Evolutionary conservation across 148 eudicot species (phyloP).

Genomic region (Amaranthus hypochondriacus): DNA sequence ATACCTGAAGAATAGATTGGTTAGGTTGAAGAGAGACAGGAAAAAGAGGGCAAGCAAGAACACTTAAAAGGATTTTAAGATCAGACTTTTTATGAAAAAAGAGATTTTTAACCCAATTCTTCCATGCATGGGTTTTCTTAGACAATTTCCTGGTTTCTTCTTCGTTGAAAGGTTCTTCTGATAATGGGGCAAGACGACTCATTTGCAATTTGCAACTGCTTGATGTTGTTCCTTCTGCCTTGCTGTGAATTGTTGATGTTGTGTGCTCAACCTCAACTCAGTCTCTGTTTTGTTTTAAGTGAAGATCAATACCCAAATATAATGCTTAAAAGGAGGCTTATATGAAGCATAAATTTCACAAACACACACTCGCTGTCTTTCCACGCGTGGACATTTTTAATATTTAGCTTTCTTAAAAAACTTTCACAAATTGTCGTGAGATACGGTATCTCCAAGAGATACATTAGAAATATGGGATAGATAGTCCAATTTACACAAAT

Average conservation of each 20-base stretch:
- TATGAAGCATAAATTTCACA: not conserved
- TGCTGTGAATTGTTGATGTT: not conserved
- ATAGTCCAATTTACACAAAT: too few species aligned
- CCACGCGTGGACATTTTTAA: not conserved
- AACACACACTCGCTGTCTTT: not conserved
- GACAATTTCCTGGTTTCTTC: conserved; percentile 39
- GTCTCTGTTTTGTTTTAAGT: too few species aligned
- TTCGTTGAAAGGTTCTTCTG: conserved; percentile 42
- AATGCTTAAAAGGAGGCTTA: not conserved
- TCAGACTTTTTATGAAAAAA: conserved; percentile 66
- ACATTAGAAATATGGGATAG: too few species aligned
- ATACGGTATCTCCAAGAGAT: too few species aligned
- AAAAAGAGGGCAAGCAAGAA: conserved; percentile 91
- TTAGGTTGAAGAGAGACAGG: conserved; percentile 47
- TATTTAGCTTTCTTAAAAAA: too few species aligned
- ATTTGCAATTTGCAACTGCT: not conserved
- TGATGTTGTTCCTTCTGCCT: too few species aligned
- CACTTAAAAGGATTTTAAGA: conserved; percentile 74
- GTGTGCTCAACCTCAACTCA: too few species aligned
- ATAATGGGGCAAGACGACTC: conserved; percentile 34
- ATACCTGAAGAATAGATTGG: conserved; percentile 40
- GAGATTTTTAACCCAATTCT: conserved; percentile 59
- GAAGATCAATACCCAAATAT: too few species aligned
- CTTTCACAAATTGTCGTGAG: too few species aligned
- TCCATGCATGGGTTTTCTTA: conserved; percentile 49